Evolutionary conservation across 805 yeast species (phyloP), one percentile per base, ranked within the genome.

Genomic region (Suhomyces sp.): DNA sequence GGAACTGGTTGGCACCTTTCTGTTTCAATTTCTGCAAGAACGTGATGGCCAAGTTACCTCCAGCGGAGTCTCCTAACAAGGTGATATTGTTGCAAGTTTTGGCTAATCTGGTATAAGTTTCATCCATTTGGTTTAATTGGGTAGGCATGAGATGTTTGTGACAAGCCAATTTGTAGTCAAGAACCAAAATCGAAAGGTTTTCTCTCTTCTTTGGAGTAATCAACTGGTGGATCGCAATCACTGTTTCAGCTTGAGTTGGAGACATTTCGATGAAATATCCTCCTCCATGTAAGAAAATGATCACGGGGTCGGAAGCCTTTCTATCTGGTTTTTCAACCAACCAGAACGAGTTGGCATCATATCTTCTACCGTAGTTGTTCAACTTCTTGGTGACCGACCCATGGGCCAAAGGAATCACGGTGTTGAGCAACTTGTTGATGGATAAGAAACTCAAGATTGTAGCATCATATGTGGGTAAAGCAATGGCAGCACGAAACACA

Each of bases 41-140:
- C 12, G 50, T 49, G 14, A 66, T 42, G 11, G 56, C 46, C 40
- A 68, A 53, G 42, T 66, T 56, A 1, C 68, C 72, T 18, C 73
- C 73, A 7, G 72, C 72, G 1, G 71, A 65, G 42, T 68, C 73
- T 3, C 73, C 72, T 44, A 68, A 42, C 4, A 67, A 46, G 9
- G 53, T 51, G 12, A 68, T 49, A 30, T 65, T 63, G 11, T 44
- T 35, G 2, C 19, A 15, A 33, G 46, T 43, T 1, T 60, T 56
- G 15, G 39, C 32, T 25, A 60, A 45, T 13, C 36, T 38, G 17
- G 30, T 31, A 40, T 65, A 62, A 3, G 63, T 54, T 1, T 43
- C 51, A 20, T 51, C 50, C 20, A 63, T 46, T 28, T 68, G 63
- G 25, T 44, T 39, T 11, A 61, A 36, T 41, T 64, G 73, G 12